Evolutionary conservation across 768 basidiomycete genomes (phyloP), one percentile per base, ranked within the genome.

Genomic region (Boletus subcaerulescens): DNA sequence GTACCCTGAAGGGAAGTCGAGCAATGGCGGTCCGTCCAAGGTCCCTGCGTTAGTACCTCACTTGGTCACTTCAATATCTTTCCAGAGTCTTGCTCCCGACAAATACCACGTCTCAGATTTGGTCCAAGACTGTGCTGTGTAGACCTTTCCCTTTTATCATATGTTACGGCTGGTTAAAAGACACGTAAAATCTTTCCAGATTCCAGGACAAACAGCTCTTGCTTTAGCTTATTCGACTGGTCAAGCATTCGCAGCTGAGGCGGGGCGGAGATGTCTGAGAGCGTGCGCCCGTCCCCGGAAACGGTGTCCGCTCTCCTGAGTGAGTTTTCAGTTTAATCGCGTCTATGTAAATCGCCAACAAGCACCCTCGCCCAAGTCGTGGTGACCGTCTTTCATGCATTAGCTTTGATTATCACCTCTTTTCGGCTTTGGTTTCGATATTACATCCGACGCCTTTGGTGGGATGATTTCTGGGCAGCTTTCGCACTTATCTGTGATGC

Each of bases 361-460:
- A 46, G 3, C n/a, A 9, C 38, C 12, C 42, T 29, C 48, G 13
- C 3, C 8, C 38, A 31, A 68, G 66, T 68, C 29, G 17, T 62
- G 24, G 31, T 17, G 33, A 61, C 65, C 15, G 32, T 66, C 40
- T 45, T 71, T 12, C 61, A 71, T 31, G 60, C 6, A 1, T 31
- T 60, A 3, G 61, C 57, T 18, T 11, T 70, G 4, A 45, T 51
- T 22, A 42, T 64, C 10, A 70, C 69, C 17, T 54, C 55, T 3
- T 67, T 71, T 48, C 60, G 65, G 43, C 61, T 71, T 18, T 69
- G 56, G 56, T 65, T 68, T 46, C 61, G 65, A 43, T 50, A 60
- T 43, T 40, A 55, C 24, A 58, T 60, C 22, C 53, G 55, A 45
- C 60, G 60, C 12, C 52, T 67, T n/a, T 64, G 68, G 70, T 71